A percentile compares a stretch with the other conserved stretches of the same genome.
phyloP scores from a whole-genome alignment of 2,329 filamentous ascomycete species.

The Trichophyton mentagrophytes region DNA sequence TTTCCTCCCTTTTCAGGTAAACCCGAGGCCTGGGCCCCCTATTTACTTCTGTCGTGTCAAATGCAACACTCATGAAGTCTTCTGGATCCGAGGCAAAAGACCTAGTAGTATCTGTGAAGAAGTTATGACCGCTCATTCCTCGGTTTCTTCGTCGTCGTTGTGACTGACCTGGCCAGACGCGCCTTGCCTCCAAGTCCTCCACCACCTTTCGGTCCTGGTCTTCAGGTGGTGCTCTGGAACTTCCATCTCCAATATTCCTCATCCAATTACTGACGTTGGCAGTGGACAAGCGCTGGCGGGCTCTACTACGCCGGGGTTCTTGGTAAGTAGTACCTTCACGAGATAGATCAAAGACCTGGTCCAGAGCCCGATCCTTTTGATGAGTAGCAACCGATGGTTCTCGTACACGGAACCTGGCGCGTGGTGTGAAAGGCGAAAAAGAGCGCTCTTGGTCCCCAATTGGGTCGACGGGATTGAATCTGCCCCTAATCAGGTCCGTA shows the following conservation, averaged over 20 bases:
- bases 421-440: conserved; percentile 60
- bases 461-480: conserved; percentile 42
- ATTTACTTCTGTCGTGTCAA: not conserved
- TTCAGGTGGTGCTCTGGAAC: conserved; percentile 41
- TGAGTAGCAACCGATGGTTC: conserved; percentile 82
- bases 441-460: conserved; percentile 45
- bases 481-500: conserved; percentile 70
- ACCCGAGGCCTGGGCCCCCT: not conserved
- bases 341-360: conserved; percentile 73
- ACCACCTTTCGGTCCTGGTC: conserved; percentile 49
- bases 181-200: conserved; percentile 43
- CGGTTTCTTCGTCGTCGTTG: conserved; percentile 33
- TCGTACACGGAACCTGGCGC: conserved; percentile 47
- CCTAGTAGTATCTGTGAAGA: conserved; percentile 39
- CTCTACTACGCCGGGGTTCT: conserved; percentile 42
- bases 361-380: conserved; percentile 77
- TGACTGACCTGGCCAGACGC: conserved; percentile 36
- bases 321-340: conserved; percentile 50
- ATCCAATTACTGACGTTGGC: conserved; percentile 86
- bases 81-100: conserved; percentile 48
- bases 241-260: conserved; percentile 50
- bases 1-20: not conserved
- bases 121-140: conserved; percentile 27
- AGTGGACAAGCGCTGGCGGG: conserved; percentile 51
- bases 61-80: conserved; percentile 23